A percentile compares a stretch with the other conserved stretches of the same genome.
Conservation (phyloP, 352 stramenopile species). For the Phytophthora podocarpi region DNA sequence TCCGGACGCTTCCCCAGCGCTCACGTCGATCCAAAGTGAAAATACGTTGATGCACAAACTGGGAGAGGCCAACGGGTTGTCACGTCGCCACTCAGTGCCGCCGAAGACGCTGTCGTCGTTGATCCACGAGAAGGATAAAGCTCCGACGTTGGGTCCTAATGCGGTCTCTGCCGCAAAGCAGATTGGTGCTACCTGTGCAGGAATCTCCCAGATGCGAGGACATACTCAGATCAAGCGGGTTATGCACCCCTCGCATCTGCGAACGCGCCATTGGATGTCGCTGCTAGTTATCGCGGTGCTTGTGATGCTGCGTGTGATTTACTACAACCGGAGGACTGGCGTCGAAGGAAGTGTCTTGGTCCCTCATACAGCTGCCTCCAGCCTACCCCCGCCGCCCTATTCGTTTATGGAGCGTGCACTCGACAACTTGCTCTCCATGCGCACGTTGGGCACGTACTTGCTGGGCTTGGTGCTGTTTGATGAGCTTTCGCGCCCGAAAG, state of each 20-base stretch:
- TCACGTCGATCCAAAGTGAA: constrained; percentile 27
- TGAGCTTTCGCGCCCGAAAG: constrained; percentile 35
- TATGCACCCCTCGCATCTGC: constrained; percentile 47
- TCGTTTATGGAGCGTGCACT: constrained; percentile 41
- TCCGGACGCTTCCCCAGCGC: constrained; percentile 32
- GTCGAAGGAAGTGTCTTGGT: constrained; percentile 28
- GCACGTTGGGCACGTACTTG: constrained; percentile 53
- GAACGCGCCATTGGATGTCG: constrained; percentile 59
- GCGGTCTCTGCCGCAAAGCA: neutral
- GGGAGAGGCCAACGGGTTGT: constrained; percentile 7
- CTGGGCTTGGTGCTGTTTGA: constrained; percentile 63
- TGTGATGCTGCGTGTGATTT: constrained; percentile 44
- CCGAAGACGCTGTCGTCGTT: constrained; percentile 27
- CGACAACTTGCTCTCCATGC: constrained; percentile 59
- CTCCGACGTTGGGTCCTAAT: neutral
- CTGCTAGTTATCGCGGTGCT: constrained; percentile 36
- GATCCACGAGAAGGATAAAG: constrained; percentile 18
- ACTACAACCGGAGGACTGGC: constrained; percentile 30
- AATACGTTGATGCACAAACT: constrained; percentile 10
- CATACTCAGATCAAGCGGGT: constrained; percentile 1
- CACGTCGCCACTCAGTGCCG: constrained; percentile 31
- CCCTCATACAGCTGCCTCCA: constrained; percentile 1
- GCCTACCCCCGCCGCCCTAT: constrained; percentile 11
- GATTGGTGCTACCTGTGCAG: neutral
- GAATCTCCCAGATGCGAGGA: constrained; percentile 15